Evolutionary conservation across 1,284 basidiomycete genomes (phyloP), one percentile per base, ranked within the genome.

Genomic region (Ustilago bromivora): DNA sequence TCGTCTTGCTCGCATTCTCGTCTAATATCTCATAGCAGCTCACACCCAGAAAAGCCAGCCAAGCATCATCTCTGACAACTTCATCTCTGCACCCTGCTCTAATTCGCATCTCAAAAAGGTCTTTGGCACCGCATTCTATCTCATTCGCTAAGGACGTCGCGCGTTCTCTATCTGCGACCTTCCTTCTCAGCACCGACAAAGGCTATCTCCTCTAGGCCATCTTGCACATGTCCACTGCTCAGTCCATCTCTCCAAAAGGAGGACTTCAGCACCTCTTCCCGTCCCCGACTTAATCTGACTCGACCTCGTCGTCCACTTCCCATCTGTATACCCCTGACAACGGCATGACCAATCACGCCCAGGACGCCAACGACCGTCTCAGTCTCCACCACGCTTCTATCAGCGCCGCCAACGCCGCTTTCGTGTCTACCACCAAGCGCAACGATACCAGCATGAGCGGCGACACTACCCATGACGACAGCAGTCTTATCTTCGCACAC

Each of bases 201-300:
- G 23, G n/a, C 43, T 57, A 32, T 5, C 5, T 23, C 13, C 43
- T 34, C 17, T 28, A 35, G 31, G 61, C 47, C 12, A 49, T 23
- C 57, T 46, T 65, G 52, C 73, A 65, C 69, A 72, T 76, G 74
- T 68, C 61, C 41, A 70, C 69, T 69, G 74, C 56, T 57, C 66
- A 72, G 19, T 43, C 66, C 32, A 66, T 51, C 60, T 66, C 70
- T 69, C 74, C 74, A 56, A 63, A 55, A 61, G 74, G 74, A 66
- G 74, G 65, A 49, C 38, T 58, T 32, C 61, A 74, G 35, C 61
- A 61, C 23, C 61, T 79, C 12, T 76, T 76, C 49, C 70, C 79
- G 32, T 81, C 77, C 41, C 79, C 79, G 17, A 74, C 71, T 7
- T 76, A 77, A 57, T 81, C 79, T 15, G 70, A 76, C 34, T 79